Base-by-base conservation (phyloP, 805 yeast species). In the Metschnikowia amazonensis region DNA sequence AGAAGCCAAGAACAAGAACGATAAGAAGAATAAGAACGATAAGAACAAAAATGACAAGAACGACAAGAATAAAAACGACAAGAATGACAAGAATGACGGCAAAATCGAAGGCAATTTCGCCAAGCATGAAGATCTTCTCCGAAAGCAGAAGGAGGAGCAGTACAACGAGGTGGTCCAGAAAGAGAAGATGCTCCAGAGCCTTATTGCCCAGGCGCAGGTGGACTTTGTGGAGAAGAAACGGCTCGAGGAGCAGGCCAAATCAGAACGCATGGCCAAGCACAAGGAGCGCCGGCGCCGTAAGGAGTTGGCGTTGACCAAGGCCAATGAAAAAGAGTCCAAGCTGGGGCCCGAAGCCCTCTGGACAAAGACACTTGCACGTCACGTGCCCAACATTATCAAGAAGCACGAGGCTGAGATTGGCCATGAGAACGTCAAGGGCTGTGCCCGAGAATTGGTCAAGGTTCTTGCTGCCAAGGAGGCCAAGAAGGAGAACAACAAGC, bases 361-460 rank as follows among this genome's bases (percentile, higher is more conserved):
- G 81, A 70, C 65, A 5, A 61, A 59, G 33, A 52, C 70, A 27
- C 80, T 92, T 60, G 97, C 97, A 1, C 65, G 74, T 13, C 72
- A 79, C 54, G 86, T 92, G 9, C 97, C 97, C 8, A 89, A 89
- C 57, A 64, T 86, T 58, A 72, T 90, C 44, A 81, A 81, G 52
- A 79, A 78, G 53, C 80, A 84, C 62, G 84, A 80, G 52, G 60
- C 70, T 2, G 82, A 80, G 44, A 70, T 92, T 18, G 89, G 89
- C 4, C 81, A 80, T 47, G 95, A 86, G 4, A 74, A 80, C 45
- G 59, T 88, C 42, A 92, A 90, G 65, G 75, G 75, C 31, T 84
- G 89, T 64, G 87, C 96, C 2, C 77, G 80, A 49, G 96, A 89
- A 41, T 80, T 92, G 46, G 89, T 84, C 4, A 77, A 81, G 51